Conservation (phyloP, 2,329 filamentous ascomycete genomes). For the Lasiodiplodia citricola region DNA sequence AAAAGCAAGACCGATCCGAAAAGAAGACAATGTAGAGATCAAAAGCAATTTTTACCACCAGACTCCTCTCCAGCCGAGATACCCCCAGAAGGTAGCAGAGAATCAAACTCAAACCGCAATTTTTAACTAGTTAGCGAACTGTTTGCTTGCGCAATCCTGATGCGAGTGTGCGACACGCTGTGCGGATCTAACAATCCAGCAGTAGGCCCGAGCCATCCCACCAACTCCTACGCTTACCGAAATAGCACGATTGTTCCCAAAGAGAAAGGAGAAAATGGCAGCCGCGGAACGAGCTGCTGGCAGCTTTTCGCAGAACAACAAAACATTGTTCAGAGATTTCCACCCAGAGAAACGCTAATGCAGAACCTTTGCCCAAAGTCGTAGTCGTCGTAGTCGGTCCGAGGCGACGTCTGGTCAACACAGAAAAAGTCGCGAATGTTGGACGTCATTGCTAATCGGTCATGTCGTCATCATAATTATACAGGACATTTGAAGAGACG, state of each 20-base stretch:
- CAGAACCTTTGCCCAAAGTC: slow-evolving; percentile 18
- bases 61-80: background rate
- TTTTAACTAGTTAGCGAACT: background rate
- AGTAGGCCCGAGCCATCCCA: background rate
- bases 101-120: background rate
- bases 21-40: background rate
- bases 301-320: slow-evolving; percentile 22
- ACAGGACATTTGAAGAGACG: slow-evolving; percentile 13
- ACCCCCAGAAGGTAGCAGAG: background rate
- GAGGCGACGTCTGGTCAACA: background rate
- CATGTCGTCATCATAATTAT: slow-evolving; percentile 23
- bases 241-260: slow-evolving; percentile 4
- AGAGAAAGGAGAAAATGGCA: slow-evolving; percentile 4
- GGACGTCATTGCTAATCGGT: slow-evolving; percentile 18
- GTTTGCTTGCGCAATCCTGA: slow-evolving; percentile 13
- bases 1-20: background rate
- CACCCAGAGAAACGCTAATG: slow-evolving; percentile 19
- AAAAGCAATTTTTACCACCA: slow-evolving; percentile 7
- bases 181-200: slow-evolving; percentile 22
- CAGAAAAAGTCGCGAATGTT: slow-evolving; percentile 10
- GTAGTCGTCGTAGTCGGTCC: slow-evolving; percentile 10
- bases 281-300: background rate
- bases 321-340: slow-evolving; percentile 16
- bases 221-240: slow-evolving; percentile 19
- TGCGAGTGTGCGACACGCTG: background rate